Evolutionary conservation across 169 alveolate genomes (phyloP), one percentile per base, ranked within the genome.

Genomic region (Besnoitia besnoiti): DNA sequence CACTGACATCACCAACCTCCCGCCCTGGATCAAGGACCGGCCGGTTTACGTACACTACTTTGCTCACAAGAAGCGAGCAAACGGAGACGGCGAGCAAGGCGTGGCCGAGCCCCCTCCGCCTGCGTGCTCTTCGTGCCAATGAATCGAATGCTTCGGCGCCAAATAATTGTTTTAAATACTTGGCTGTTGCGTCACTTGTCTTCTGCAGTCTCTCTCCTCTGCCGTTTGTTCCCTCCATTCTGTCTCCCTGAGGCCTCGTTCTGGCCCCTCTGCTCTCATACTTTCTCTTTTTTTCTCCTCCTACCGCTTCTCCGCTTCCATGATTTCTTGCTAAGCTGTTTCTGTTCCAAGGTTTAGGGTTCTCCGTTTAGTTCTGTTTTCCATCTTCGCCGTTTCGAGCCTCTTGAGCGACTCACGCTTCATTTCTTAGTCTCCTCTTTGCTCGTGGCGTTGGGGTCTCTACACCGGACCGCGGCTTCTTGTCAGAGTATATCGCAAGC

Each of bases 11-110:
- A 77, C 87, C n/a, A 77, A 77, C 59, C 49, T 37, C 40, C 87
- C 87, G 59, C 87, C 87, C 24, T 77, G 87, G 87, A 19, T 77
- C 7, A 77, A 77, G 55, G 87, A 77, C 27, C 87, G 87, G 10
- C 87, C 87, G 33, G 55, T 77, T 27, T 77, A 77, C 47, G 40
- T 42, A 40, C 87, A 77, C 59, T 77, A 14, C 59, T 77, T 77
- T 27, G 39, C 35, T 4, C 40, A 12, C 21, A 77, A 77, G 30
- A 35, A 30, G 16, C 10, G 16, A 42, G 21, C 10, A 49, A 24
- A 73, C 27, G 2, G 82, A 73, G n/a, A 73, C 82, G 2, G 82
- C 44, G 82, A 73, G n/a, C 27, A n/a, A 73, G 82, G 2, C 7
- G 8, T 27, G 30, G 82, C 39, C 44, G 27, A 55, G 33, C 3